Percentiles rank a stretch among this genome's conserved stretches.
These are phyloP conservation scores for Podospora bellae-mahoneyi DNA, from an alignment of 495 filamentous ascomycete species.

Conservation along the genomic window DNA sequence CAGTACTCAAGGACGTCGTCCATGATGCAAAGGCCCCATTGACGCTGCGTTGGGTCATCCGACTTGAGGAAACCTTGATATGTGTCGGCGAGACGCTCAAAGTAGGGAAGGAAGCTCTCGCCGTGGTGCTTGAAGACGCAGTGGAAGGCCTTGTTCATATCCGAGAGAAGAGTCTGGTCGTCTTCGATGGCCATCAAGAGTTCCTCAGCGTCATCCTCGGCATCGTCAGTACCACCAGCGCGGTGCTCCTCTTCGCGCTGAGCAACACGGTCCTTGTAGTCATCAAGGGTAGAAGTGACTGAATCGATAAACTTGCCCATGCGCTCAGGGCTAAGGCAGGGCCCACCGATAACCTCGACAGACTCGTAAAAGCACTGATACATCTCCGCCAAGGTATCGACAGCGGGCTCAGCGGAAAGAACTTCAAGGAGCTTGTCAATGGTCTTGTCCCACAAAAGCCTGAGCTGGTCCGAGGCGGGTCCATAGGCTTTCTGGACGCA, in stretches of 20 bases:
- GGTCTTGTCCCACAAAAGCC: constrained; percentile 77
- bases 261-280: constrained; percentile 83
- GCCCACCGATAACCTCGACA: constrained; percentile 86
- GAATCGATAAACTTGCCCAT: constrained; percentile 85
- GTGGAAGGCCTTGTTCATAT: constrained; percentile 99
- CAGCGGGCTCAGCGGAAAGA: constrained; percentile 87
- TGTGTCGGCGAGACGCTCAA: constrained; percentile 77
- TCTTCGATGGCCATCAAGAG: constrained; percentile 90
- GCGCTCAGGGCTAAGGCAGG: constrained; percentile 70
- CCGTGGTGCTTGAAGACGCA: constrained; percentile 97
- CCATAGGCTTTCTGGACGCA: constrained; percentile 91
- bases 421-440: constrained; percentile 91
- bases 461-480: constrained; percentile 65
- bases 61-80: constrained; percentile 85
- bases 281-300: constrained; percentile 77
- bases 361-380: constrained; percentile 99
- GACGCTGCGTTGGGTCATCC: constrained; percentile 82
- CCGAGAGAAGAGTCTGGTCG: constrained; percentile 91
- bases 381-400: constrained; percentile 97
- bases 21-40: constrained; percentile 98
- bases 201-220: constrained; percentile 61
- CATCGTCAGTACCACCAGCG: constrained; percentile 62
- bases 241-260: constrained; percentile 70
- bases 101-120: constrained; percentile 74
- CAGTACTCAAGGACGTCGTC: constrained; percentile 99